These are phyloP conservation scores for Fragaria ananassa DNA, from an alignment of 306 rosid genomes.

Conservation along the genomic window DNA sequence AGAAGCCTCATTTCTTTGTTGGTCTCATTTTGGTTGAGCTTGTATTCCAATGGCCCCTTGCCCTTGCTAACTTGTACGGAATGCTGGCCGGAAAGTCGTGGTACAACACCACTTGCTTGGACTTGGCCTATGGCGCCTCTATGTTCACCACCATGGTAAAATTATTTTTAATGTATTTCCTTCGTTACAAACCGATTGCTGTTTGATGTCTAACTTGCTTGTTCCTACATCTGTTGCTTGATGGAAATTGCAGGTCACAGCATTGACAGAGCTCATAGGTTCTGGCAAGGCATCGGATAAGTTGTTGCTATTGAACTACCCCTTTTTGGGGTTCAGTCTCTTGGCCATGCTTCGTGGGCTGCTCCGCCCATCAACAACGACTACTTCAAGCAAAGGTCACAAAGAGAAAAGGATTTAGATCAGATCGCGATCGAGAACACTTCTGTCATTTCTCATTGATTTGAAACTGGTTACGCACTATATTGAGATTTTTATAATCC, in stretches of 20 bases:
- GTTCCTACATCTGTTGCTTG: neutral
- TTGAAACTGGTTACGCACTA: too few relatives aligned
- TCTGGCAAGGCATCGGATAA: slow-evolving; percentile 49
- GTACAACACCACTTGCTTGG: slow-evolving; percentile 45
- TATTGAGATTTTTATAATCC: too few relatives aligned
- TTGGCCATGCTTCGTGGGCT: slow-evolving; percentile 50
- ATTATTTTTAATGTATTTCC: too few relatives aligned
- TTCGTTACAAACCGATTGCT: too few relatives aligned
- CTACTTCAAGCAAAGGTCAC: slow-evolving; percentile 13
- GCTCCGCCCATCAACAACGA: slow-evolving; percentile 24
- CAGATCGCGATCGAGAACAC: neutral
- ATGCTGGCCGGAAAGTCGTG: too few relatives aligned
- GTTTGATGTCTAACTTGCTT: too few relatives aligned
- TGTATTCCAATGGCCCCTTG: slow-evolving; percentile 64
- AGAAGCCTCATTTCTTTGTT: slow-evolving; percentile 61
- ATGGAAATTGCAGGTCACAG: slow-evolving; percentile 37
- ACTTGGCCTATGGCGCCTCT: slow-evolving; percentile 65
- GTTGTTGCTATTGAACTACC: slow-evolving; percentile 34
- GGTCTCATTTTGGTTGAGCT: slow-evolving; percentile 73
- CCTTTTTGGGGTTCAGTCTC: slow-evolving; percentile 42
- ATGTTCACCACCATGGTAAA: slow-evolving; percentile 34
- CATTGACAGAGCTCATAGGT: slow-evolving; percentile 40
- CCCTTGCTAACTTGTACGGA: too few relatives aligned
- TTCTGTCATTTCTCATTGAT: neutral
- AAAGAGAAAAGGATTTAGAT: slow-evolving; percentile 26